These are phyloP conservation scores for Torrubiella hemipterigena DNA, from an alignment of 2,329 filamentous ascomycete species.

Conservation along the genomic window DNA sequence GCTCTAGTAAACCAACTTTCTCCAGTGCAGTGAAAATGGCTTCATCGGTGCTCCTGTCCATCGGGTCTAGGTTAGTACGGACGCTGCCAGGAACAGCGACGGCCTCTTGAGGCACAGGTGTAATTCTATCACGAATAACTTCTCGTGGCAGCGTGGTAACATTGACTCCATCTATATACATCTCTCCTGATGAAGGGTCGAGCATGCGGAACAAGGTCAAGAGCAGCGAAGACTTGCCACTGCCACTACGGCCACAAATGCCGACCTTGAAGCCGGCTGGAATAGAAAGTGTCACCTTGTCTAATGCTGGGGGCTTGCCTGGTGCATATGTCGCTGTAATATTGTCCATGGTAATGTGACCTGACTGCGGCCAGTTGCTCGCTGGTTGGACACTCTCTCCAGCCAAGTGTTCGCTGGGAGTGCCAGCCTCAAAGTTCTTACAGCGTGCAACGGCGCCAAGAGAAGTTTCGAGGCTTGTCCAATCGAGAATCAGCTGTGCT, in stretches of 20 bases:
- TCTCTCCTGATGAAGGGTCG: conserved; percentile 25
- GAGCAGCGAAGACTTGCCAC: conserved; percentile 23
- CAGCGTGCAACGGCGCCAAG: conserved; percentile 3
- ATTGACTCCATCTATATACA: conserved; percentile 33
- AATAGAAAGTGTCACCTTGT: conserved; percentile 18
- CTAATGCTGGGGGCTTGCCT: conserved; percentile 9
- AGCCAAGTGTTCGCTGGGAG: conserved; percentile 7
- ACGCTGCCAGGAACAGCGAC: conserved; percentile 37
- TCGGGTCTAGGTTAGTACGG: conserved; percentile 32
- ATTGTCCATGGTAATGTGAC: background rate
- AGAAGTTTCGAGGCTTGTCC: conserved; percentile 8
- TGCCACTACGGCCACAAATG: conserved; percentile 31
- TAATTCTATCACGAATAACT: conserved; percentile 18
- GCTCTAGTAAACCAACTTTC: conserved; percentile 29
- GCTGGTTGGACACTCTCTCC: too few relatives aligned
- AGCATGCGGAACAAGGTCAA: conserved; percentile 33
- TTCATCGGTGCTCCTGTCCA: conserved; percentile 28
- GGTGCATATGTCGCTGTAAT: conserved; percentile 1
- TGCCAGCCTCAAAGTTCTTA: background rate
- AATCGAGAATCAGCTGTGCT: conserved; percentile 17
- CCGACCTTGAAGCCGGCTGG: conserved; percentile 22
- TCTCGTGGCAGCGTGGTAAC: conserved; percentile 12
- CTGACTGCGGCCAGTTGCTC: conserved; percentile 1
- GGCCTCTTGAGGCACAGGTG: conserved; percentile 37
- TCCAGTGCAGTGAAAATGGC: conserved; percentile 29